Percentiles rank a stretch among this genome's conserved stretches.
These are phyloP conservation scores for Solanum infundibuliforme DNA, from an alignment of 257 asterid species.

Conservation along the genomic window DNA sequence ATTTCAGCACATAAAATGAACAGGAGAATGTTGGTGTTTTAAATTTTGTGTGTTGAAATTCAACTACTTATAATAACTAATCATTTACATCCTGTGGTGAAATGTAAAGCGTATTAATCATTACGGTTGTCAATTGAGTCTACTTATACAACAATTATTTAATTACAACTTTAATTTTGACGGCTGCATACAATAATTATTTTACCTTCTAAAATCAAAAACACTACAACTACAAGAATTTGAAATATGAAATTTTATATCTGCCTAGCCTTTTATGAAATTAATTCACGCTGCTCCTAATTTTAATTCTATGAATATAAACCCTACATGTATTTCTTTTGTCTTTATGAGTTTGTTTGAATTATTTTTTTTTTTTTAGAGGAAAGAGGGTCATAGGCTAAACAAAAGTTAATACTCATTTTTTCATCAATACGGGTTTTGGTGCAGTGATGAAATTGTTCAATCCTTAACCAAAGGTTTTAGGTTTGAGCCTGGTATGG, in stretches of 20 bases:
- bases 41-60: neutral
- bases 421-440: neutral
- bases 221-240: neutral
- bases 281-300: neutral
- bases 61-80: neutral
- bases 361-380: neutral
- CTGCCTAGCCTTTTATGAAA: neutral
- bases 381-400: neutral
- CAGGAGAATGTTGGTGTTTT: neutral
- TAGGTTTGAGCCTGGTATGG: neutral
- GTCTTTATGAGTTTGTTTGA: neutral
- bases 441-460: too few relatives aligned
- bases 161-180: neutral
- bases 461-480: neutral
- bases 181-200: neutral
- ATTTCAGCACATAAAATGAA: neutral
- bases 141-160: neutral
- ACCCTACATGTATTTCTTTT: neutral
- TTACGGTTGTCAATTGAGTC: neutral
- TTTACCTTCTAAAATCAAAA: neutral
- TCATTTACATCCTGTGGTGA: neutral
- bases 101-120: neutral
- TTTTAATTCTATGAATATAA: neutral
- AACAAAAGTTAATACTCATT: neutral
- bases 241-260: neutral